These are phyloP conservation scores for Capillidium heterosporum DNA, from an alignment of 371 early-diverging fungal genomes.

Conservation along the genomic window DNA sequence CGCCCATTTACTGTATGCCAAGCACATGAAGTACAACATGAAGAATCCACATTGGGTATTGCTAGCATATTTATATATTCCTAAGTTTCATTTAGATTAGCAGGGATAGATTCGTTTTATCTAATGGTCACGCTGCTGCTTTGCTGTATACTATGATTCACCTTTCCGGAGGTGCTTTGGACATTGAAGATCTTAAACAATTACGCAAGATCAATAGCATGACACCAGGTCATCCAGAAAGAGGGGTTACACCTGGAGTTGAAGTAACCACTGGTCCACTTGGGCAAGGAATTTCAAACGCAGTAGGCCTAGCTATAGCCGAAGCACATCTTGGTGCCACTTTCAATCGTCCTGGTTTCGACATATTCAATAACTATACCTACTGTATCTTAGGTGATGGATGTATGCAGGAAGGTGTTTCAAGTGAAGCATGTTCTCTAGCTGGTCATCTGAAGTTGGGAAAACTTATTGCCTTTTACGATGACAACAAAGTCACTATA, in stretches of 20 bases:
- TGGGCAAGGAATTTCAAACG: slow-evolving; percentile 93
- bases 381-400: slow-evolving; percentile 94
- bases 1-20: slow-evolving; percentile 82
- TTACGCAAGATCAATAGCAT: slow-evolving; percentile 82
- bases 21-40: slow-evolving; percentile 66
- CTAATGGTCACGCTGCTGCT: slow-evolving; percentile 97
- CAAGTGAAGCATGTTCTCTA: slow-evolving; percentile 86
- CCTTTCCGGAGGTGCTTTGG: slow-evolving; percentile 69
- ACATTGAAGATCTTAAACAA: slow-evolving; percentile 81
- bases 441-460: slow-evolving; percentile 93
- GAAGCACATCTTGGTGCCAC: slow-evolving; percentile 70
- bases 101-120: slow-evolving; percentile 96
- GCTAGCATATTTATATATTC: background rate
- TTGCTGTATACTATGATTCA: slow-evolving; percentile 88
- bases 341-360: slow-evolving; percentile 73
- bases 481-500: slow-evolving; percentile 91
- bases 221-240: slow-evolving; percentile 93
- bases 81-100: slow-evolving; percentile 18
- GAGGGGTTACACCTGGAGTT: slow-evolving; percentile 63
- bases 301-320: slow-evolving; percentile 94
- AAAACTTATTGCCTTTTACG: slow-evolving; percentile 92
- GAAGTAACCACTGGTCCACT: slow-evolving; percentile 98
- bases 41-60: slow-evolving; percentile 58
- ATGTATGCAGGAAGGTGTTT: slow-evolving; percentile 97
- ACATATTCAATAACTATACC: slow-evolving; percentile 66